These are phyloP conservation scores for Cordyceps tenuipes DNA, from an alignment of 2,329 filamentous ascomycete genomes.

Conservation along the genomic window DNA sequence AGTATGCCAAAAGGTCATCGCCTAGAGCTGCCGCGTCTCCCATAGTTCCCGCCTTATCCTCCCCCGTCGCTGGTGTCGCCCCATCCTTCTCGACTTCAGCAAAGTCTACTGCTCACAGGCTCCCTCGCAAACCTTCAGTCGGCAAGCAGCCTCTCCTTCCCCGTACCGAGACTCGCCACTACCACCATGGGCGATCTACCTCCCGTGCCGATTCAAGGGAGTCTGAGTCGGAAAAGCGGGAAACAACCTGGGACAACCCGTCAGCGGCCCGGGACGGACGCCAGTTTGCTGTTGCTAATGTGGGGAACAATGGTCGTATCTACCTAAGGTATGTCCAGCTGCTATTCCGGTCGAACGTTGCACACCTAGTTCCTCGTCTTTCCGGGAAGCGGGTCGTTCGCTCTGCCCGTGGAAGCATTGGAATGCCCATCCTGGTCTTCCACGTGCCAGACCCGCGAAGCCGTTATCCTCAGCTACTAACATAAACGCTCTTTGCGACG, in stretches of 20 bases:
- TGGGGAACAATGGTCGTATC: constrained; percentile 75
- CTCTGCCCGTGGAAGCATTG: background rate
- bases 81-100: background rate
- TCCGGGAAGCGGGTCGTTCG: background rate
- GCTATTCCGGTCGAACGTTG: background rate
- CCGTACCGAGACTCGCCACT: constrained; percentile 37
- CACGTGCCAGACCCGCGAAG: background rate
- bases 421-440: constrained; percentile 1
- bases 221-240: constrained; percentile 45
- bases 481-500: background rate
- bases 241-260: constrained; percentile 51
- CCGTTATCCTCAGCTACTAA: constrained; percentile 14
- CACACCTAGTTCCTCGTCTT: background rate
- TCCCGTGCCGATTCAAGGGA: constrained; percentile 38
- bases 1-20: constrained; percentile 5
- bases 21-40: background rate
- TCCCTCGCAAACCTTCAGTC: constrained; percentile 13
- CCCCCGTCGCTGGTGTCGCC: background rate
- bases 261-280: constrained; percentile 57
- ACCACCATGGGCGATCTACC: constrained; percentile 28
- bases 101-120: background rate
- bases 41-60: background rate
- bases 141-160: constrained; percentile 34
- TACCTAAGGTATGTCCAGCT: constrained; percentile 61
- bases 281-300: constrained; percentile 72